Conservation (phyloP, 495 filamentous ascomycete species). For the Neurospora intermedia region DNA sequence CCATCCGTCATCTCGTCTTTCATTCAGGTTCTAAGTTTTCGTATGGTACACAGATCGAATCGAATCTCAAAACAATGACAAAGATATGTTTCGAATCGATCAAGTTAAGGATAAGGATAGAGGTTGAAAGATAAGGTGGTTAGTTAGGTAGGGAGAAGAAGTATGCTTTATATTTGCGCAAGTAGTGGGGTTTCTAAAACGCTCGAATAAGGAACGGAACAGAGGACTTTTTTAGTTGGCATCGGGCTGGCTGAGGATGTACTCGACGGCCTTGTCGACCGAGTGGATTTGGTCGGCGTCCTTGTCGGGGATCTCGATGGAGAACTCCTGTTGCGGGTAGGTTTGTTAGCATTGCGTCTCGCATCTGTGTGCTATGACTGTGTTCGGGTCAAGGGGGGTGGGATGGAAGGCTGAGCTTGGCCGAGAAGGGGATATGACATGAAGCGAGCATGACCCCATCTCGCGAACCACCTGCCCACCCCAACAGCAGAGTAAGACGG, state of each 20-base stretch:
- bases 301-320: constrained; percentile 99
- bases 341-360: constrained; percentile 8
- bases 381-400: background rate
- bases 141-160: background rate
- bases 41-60: background rate
- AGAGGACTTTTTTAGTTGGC: constrained; percentile 33
- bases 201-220: background rate
- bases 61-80: background rate
- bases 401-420: no score
- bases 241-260: constrained; percentile 92
- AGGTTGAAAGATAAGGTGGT: background rate
- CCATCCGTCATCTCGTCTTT: background rate
- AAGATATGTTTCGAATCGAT: background rate
- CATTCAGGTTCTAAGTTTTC: background rate
- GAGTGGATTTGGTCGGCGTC: constrained; percentile 95
- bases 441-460: background rate
- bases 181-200: background rate
- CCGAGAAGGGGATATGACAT: no score
- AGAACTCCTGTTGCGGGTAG: constrained; percentile 70
- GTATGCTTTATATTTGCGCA: background rate
- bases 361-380: background rate
- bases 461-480: background rate
- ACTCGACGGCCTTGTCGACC: constrained; percentile 90
- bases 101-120: background rate
- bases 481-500: background rate